Base-by-base conservation (phyloP, 2,329 filamentous ascomycete species). In the Nemania abortiva region DNA sequence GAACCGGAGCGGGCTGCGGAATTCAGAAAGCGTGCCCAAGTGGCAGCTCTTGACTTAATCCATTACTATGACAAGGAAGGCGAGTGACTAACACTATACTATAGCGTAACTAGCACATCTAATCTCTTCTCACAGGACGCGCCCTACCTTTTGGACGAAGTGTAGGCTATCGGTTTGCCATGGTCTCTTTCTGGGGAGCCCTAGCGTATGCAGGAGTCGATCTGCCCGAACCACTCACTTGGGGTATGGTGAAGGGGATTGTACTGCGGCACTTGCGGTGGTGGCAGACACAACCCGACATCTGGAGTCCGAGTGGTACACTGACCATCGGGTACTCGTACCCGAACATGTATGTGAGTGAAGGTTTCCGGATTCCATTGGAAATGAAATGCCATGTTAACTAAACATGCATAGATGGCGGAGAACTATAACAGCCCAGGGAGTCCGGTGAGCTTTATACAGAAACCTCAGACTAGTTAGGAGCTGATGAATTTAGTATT, bases 391-490 rank as follows among this genome's bases (percentile, higher is more conserved):
- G 31, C 5, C 47, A 18, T 20, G 50, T 70, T 76, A 31, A 76
- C 54, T 13, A 57, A 22, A 22, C 11, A 53, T 61, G 92, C 13
- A 53, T 61, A 92, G 80, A 88, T 94, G 81, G 91, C 91, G 0
- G 92, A 95, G 80, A 94, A 95, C 78, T 95, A 95, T 81, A 95
- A 95, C 80, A 93, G 91, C 10, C 91, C 92, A 0, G 90, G 90
- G 39, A 89, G 86, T 64, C 86, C 86, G 27, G 85, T 87, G 77
- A 80, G 83, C 77, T 20, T 45, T 27, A 10, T n/a, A 10, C 15
- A 9, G 13, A 24, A 24, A 3, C 2, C 22, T 24, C 10, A 6
- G 42, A 5, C 3, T 22, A 22, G 15, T 6, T 39, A 4, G 52
- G 13, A 64, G 24, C 57, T 68, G 34, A 72, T 42, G 6, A 3